A percentile compares a stretch with the other conserved stretches of the same genome.
phyloP scores from a whole-genome alignment of 2,329 filamentous ascomycete species.

The Calonectria pteridis region DNA sequence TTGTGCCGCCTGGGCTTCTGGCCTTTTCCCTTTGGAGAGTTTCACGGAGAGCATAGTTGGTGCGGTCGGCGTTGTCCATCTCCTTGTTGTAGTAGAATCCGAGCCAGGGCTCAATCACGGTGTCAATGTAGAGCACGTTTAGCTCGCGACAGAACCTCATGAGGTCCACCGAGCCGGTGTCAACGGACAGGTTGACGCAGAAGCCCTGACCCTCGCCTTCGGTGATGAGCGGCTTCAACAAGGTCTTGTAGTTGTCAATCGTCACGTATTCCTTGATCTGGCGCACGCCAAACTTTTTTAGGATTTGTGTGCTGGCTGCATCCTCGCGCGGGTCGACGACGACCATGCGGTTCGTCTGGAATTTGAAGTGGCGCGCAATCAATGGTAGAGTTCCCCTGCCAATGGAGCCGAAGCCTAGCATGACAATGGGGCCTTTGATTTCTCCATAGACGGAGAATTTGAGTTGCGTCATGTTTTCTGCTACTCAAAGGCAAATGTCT shows the following conservation, averaged over 20 bases:
- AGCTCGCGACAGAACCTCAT: not conserved
- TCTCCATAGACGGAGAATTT: not conserved
- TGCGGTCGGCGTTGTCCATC: not conserved
- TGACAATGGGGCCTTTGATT: not conserved
- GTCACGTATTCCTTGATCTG: constrained; percentile 8
- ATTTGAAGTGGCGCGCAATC: constrained; percentile 2
- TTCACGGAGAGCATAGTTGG: constrained; percentile 2
- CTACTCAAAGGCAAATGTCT: not conserved
- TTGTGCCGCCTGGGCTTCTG: not conserved
- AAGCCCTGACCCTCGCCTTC: constrained; percentile 1
- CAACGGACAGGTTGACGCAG: not conserved
- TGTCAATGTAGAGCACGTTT: constrained; percentile 7
- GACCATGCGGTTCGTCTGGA: constrained; percentile 1
- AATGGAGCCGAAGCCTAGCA: constrained; percentile 6
- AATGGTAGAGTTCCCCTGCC: not conserved
- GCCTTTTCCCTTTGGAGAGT: not conserved
- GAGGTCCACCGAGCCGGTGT: not conserved
- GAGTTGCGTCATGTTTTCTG: not conserved
- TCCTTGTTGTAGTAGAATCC: constrained; percentile 5
- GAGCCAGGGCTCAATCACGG: constrained; percentile 5
- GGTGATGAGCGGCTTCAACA: not conserved
- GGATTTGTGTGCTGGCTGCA: not conserved
- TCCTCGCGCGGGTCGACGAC: constrained; percentile 1
- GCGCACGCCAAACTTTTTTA: constrained; percentile 2
- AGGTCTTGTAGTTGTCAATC: not conserved